These are phyloP conservation scores for Coemansia asiatica DNA, from an alignment of 192 early-diverging fungal species.

Conservation along the genomic window DNA sequence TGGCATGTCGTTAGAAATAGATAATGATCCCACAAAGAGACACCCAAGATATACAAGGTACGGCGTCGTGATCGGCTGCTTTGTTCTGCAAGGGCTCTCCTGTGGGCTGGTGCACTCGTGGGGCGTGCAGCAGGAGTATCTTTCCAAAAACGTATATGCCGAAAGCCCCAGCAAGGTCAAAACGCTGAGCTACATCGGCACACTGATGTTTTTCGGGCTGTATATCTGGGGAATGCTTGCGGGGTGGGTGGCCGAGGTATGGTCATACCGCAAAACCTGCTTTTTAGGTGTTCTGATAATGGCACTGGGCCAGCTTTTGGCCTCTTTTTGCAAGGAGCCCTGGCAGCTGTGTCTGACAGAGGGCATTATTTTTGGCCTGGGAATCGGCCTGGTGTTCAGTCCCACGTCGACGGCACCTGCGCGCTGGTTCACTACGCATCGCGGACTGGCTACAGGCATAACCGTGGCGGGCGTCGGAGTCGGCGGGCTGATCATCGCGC, in stretches of 20 bases:
- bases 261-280: constrained; percentile 41
- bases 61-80: constrained; percentile 34
- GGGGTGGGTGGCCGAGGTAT: constrained; percentile 50
- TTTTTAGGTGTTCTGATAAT: constrained; percentile 34
- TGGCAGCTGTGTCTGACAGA: constrained; percentile 70
- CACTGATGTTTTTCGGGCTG: constrained; percentile 44
- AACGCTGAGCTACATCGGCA: constrained; percentile 42
- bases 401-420: constrained; percentile 62
- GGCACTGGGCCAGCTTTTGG: constrained; percentile 60
- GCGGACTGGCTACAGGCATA: constrained; percentile 65
- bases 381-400: constrained; percentile 59
- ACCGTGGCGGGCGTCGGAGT: constrained; percentile 67
- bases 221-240: constrained; percentile 48
- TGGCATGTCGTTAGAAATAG: too few species aligned
- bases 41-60: constrained; percentile 39
- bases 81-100: constrained; percentile 38
- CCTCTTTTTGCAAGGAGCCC: constrained; percentile 61
- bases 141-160: constrained; percentile 28
- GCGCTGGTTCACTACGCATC: constrained; percentile 62
- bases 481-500: constrained; percentile 63
- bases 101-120: constrained; percentile 45
- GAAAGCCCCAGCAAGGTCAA: constrained; percentile 20
- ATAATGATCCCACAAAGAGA: constrained; percentile 3
- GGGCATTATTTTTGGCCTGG: constrained; percentile 65
- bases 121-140: constrained; percentile 50